Evolutionary conservation across 352 stramenopile genomes (phyloP), one percentile per base, ranked within the genome.

Genomic region (Phytophthora idaei): DNA sequence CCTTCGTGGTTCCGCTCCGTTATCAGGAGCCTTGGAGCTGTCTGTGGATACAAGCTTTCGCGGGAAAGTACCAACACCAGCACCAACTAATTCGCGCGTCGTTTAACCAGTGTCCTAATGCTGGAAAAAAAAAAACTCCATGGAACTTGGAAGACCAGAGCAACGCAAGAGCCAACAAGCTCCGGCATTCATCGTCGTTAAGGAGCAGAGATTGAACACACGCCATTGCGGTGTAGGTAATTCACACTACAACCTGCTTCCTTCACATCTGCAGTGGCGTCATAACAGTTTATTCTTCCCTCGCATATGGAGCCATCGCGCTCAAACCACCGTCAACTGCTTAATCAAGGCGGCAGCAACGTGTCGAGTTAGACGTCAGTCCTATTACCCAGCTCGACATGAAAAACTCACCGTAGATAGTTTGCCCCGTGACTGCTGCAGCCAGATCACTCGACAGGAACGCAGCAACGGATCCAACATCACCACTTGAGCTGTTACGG

Each of bases 361-460:
- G 32, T 29, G 5, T 25, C 5, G 1, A 50, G 14, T 37, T 52
- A 50, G n/a, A 39, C 14, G 46, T 49, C 12, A 39, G 12, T 45
- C 36, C 21, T 21, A 21, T 29, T 25, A 8, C 12, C 37, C 10
- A 55, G 34, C 17, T 25, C 36, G 3, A 41, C 25, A 62, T 15
- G 5, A 28, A 1, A 32, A 46, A 73, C 80, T 25, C 29, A 94
- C 86, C 89, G 71, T 95, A 95, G 45, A 98, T 83, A 15, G 85
- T 97, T 77, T 98, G 93, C 1, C 90, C 93, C 3, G 90, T 97
- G 57, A 98, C 92, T 5, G 85, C 80, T 5, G 73, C 75, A 8
- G 87, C 76, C 17, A 87, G 37, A 50, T 94, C 80, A 48, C 80
- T 92, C 39, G 90, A 89, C 2, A 98, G 59, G 61, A 97, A 97